Base-by-base conservation (phyloP, 1,139 yeast genomes). In the Yamadazyma dendronema region DNA sequence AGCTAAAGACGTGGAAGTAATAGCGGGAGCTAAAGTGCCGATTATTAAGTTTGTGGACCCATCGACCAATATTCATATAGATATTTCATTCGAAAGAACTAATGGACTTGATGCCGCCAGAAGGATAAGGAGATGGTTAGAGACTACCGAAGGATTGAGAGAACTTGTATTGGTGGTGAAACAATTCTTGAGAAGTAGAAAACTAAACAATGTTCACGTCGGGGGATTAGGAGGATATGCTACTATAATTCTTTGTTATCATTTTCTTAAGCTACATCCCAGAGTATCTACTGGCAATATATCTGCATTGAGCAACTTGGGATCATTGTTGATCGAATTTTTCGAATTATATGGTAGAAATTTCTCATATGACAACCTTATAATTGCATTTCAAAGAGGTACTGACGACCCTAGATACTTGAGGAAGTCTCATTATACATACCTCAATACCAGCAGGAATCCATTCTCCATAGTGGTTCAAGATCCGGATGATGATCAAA, bases 211-310 rank as follows among this genome's bases (percentile, higher is more conserved):
- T 51, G 98, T 92, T n/a, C 95, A 86, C 53, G 83, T 84, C 16
- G 99, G 99, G 40, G 98, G 98, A 0, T 67, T 94, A 14, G 98
- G 99, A 22, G 98, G 98, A 0, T 92, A 85, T 56, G 81, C 97
- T 7, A 87, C 90, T 17, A 88, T 90, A 30, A 89, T 96, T 50
- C 61, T 92, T 54, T 89, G 88, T 26, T 84, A 84, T 53, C 84
- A 95, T 23, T 90, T 92, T 55, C 62, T 94, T 44, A 74, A 71
- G 47, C 64, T 85, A 40, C 98, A 92, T 59, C 97, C 97, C 10
- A 72, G 89, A 48, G 54, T 90, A 4, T 62, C 83, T 2, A 78
- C 95, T 0, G 70, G 77, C 7, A 78, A 80, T 35, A 83, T 90
- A 47, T 72, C 77, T 33, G 80, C 89, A 0, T 53, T 75, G 46